Base-by-base conservation (phyloP, 1,284 basidiomycete species). In the Puccinia novopanici region DNA sequence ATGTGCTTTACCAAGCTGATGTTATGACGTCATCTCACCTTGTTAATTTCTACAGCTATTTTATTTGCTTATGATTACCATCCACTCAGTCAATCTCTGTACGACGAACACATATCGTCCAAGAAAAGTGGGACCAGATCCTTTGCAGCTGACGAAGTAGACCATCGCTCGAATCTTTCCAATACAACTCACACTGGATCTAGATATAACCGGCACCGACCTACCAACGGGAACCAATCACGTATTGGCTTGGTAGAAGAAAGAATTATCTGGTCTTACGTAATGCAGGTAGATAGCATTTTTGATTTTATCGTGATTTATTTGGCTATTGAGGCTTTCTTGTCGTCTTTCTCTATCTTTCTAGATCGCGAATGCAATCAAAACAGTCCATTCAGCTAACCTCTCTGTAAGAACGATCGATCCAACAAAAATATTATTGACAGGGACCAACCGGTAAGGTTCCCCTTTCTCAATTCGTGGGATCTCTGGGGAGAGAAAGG, bases 51-150 rank as follows among this genome's bases (percentile, higher is more conserved):
- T 45, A 17, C 83, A 96, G 94, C 96, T 12, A 89, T 99, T 55
- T 91, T 99, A 61, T 91, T 99, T 63, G 93, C 92, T 0, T 97
- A 96, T 85, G 91, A 94, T 80, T 98, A 94, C 85, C 91, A 97
- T 84, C 91, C 97, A 0, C 90, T 92, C 83, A 89, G 94, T 0
- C 89, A 91, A 82, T 98, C 94, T 0, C 88, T 99, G 1, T 92
- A 89, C 82, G 93, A 95, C 61, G 87, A 88, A 82, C 89, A 90
- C 83, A 86, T 89, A 71, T 86, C 85, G 2, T 86, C 87, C 19
- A 86, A 87, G 67, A 85, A 87, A 10, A 84, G 86, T 3, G 83
- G 83, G 82, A 82, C 83, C 48, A 82, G 82, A 17, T 83, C 73
- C 9, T 75, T 75, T 48, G 55, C 45, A n/a, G 12, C 55, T 17